Percentiles rank a stretch among this genome's conserved stretches.
Evolutionary conservation across 1,284 basidiomycete species (phyloP).

Genomic region (Apiotrichum domesticum): DNA sequence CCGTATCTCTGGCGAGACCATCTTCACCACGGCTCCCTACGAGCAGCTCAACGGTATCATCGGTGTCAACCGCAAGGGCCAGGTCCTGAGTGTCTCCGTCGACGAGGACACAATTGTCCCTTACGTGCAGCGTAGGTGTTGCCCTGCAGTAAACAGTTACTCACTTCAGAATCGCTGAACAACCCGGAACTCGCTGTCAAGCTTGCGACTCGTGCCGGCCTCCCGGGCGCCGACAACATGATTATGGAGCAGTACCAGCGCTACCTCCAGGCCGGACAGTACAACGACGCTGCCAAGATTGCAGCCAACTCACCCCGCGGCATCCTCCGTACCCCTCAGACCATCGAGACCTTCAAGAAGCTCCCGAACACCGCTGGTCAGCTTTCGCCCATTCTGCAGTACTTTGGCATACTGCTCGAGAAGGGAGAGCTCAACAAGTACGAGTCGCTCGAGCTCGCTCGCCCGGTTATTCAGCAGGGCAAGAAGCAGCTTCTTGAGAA

Average conservation of each 20-base stretch:
- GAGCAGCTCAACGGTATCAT: constrained; percentile 93
- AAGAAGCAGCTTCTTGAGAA: constrained; percentile 97
- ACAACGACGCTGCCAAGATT: constrained; percentile 93
- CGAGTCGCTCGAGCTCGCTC: constrained; percentile 92
- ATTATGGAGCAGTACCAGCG: constrained; percentile 95
- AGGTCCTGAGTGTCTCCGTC: constrained; percentile 93
- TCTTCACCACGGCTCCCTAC: constrained; percentile 97
- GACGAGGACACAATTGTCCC: constrained; percentile 96
- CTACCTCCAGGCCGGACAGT: constrained; percentile 85
- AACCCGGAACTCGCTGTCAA: constrained; percentile 98
- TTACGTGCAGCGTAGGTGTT: constrained; percentile 64
- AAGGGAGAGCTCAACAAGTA: constrained; percentile 96
- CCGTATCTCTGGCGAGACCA: constrained; percentile 98
- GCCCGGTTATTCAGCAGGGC: constrained; percentile 92
- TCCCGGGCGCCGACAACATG: constrained; percentile 96
- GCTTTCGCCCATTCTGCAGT: constrained; percentile 93
- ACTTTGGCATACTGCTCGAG: constrained; percentile 96
- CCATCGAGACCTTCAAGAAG: constrained; percentile 97
- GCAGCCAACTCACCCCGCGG: constrained; percentile 97
- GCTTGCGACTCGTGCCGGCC: constrained; percentile 90
- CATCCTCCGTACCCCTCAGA: constrained; percentile 88
- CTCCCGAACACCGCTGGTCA: constrained; percentile 85
- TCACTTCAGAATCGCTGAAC: constrained; percentile 66
- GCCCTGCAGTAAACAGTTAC: not conserved
- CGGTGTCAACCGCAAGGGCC: constrained; percentile 99